Conservation (phyloP, 2,329 filamentous ascomycete genomes). For the Neonectria sp. region DNA sequence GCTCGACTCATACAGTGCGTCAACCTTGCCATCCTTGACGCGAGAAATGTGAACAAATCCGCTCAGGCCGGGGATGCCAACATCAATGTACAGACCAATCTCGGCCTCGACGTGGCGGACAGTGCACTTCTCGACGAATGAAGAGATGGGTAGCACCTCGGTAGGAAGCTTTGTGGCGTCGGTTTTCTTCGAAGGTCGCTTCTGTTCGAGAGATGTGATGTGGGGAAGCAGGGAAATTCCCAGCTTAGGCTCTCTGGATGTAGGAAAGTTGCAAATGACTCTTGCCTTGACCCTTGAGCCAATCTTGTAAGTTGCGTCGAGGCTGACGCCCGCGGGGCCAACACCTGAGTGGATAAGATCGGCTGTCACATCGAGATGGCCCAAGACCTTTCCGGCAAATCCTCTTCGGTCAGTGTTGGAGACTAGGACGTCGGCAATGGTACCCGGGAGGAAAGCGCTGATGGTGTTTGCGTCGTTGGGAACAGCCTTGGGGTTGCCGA, state of each 20-base stretch:
- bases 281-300: slow-evolving; percentile 89
- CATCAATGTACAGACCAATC: slow-evolving; percentile 84
- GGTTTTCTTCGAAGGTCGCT: slow-evolving; percentile 53
- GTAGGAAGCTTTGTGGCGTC: slow-evolving; percentile 65
- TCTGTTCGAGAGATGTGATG: slow-evolving; percentile 74
- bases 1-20: slow-evolving; percentile 81
- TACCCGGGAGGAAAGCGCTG: slow-evolving; percentile 91
- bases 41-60: slow-evolving; percentile 97
- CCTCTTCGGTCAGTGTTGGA: slow-evolving; percentile 82
- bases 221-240: slow-evolving; percentile 93
- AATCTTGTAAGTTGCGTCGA: slow-evolving; percentile 85
- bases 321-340: slow-evolving; percentile 76
- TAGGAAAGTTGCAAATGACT: slow-evolving; percentile 89
- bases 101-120: slow-evolving; percentile 85
- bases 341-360: slow-evolving; percentile 91
- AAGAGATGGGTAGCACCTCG: slow-evolving; percentile 77
- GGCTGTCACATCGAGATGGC: slow-evolving; percentile 90
- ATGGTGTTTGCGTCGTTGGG: slow-evolving; percentile 87
- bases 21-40: slow-evolving; percentile 90
- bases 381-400: slow-evolving; percentile 92
- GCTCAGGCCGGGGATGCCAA: slow-evolving; percentile 75
- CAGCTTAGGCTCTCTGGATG: slow-evolving; percentile 84
- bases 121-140: slow-evolving; percentile 82
- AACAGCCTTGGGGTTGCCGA: slow-evolving; percentile 76
- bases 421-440: slow-evolving; percentile 88